A percentile compares a stretch with the other conserved stretches of the same genome.
These are phyloP conservation scores for Scleroderma citrinum DNA, from an alignment of 768 basidiomycete species.

Conservation along the genomic window DNA sequence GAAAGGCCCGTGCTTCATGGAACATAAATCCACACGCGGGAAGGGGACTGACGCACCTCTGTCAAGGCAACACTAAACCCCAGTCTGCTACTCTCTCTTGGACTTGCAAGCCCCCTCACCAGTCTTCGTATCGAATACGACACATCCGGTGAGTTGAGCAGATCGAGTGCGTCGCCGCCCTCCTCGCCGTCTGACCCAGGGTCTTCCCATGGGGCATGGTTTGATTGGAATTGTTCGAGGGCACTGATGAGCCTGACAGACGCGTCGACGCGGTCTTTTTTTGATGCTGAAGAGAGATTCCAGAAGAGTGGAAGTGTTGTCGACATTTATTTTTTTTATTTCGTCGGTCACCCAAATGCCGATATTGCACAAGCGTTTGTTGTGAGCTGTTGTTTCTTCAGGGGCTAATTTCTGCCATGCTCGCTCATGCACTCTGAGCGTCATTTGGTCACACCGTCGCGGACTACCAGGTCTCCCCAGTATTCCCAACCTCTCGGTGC, in stretches of 20 bases:
- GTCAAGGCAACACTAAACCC: slow-evolving; percentile 96
- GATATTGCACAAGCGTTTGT: slow-evolving; percentile 13
- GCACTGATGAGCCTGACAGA: slow-evolving; percentile 78
- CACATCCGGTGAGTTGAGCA: slow-evolving; percentile 82
- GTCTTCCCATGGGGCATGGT: slow-evolving; percentile 45
- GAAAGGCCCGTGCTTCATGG: background rate
- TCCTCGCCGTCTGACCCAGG: slow-evolving; percentile 36
- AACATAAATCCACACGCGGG: background rate
- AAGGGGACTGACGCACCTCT: slow-evolving; percentile 56
- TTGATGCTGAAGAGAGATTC: slow-evolving; percentile 79
- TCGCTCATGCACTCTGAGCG: background rate
- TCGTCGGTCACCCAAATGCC: slow-evolving; percentile 6
- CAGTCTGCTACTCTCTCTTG: slow-evolving; percentile 86
- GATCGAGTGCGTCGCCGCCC: slow-evolving; percentile 48
- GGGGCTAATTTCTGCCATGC: slow-evolving; percentile 1
- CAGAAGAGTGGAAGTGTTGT: slow-evolving; percentile 93
- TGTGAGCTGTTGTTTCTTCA: slow-evolving; percentile 20
- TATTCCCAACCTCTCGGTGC: too few relatives aligned
- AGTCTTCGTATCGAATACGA: slow-evolving; percentile 87
- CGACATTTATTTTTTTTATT: slow-evolving; percentile 43
- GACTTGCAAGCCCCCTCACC: slow-evolving; percentile 83
- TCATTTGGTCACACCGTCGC: too few relatives aligned
- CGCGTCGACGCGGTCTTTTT: slow-evolving; percentile 75
- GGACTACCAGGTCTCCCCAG: too few relatives aligned
- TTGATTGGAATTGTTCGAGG: slow-evolving; percentile 80